Evolutionary conservation across 2,329 filamentous ascomycete genomes (phyloP), one percentile per base, ranked within the genome.

Genomic region (Calonectria montana): DNA sequence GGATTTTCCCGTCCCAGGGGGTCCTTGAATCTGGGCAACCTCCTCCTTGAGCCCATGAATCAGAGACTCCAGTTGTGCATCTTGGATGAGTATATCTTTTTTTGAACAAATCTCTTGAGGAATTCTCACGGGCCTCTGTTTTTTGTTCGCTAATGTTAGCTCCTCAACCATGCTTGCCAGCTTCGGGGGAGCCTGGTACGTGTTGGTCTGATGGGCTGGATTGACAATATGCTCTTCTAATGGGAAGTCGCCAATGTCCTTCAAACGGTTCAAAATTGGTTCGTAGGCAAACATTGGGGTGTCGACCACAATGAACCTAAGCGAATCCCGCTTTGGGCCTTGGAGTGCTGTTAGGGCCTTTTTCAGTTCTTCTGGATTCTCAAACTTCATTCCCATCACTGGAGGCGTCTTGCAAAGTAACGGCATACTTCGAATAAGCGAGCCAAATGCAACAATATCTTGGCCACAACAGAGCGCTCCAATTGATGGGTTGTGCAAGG

Each of bases 1-100:
- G 0, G 92, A 94, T 75, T 96, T 96, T 1, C 94, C 94, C 0
- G 93, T 95, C 0, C 92, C 93, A 75, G 93, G 94, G 1, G 94
- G 94, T 0, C 93, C 93, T 83, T 94, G 93, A 2, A 95, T 93
- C 0, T 92, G 80, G 59, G 89, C 90, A 0, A 94, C 80, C 0
- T 82, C 81, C 9, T 87, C 87, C 0, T 79, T 83, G 0, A 95
- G 75, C 0, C 90, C 89, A 18, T 86, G 80, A 3, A 90, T 72
- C 0, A 95, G 78, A 1, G 92, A 91, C 0, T 83, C 75, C 0
- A 87, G 82, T 75, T 95, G 93, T 0, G 91, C 81, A 5, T 72
- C 77, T 4, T 71, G 29, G 0, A 82, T 53, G 0, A 18, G 12
- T 0, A 79, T 74, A 0, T 63, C 39, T 87, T 12, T 80, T 62